These are phyloP conservation scores for Nyssa sinensis DNA, from an alignment of 148 eudicot genomes.

Conservation along the genomic window DNA sequence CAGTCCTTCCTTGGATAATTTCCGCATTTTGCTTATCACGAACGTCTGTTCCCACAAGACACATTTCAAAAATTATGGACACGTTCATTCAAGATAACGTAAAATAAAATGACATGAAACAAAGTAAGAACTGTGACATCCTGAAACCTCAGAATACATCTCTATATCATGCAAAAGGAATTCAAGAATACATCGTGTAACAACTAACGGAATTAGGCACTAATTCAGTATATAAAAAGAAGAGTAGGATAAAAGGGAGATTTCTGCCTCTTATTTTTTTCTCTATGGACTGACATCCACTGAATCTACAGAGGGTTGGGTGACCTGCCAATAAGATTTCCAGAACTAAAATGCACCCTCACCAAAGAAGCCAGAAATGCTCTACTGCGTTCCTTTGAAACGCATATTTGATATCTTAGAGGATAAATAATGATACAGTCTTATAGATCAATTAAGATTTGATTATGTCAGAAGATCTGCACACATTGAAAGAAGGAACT, in stretches of 20 bases:
- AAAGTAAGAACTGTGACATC: background rate
- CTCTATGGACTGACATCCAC: background rate
- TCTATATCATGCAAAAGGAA: no score
- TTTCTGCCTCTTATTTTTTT: background rate
- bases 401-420: no score
- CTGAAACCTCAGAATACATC: background rate
- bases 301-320: background rate
- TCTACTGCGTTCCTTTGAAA: no score
- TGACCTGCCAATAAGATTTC: background rate
- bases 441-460: no score
- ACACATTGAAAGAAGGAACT: no score
- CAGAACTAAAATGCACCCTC: background rate
- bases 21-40: slow-evolving; percentile 79
- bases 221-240: background rate
- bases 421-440: no score
- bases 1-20: slow-evolving; percentile 68
- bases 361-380: no score
- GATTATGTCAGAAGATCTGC: no score
- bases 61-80: slow-evolving; percentile 3
- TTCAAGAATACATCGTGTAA: background rate
- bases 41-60: slow-evolving; percentile 45
- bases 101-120: background rate
- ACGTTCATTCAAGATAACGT: background rate
- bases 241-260: background rate
- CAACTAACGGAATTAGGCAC: background rate